Evolutionary conservation across 371 early-diverging fungal genomes (phyloP), one percentile per base, ranked within the genome.

Genomic region (Dentiscutata heterogama): DNA sequence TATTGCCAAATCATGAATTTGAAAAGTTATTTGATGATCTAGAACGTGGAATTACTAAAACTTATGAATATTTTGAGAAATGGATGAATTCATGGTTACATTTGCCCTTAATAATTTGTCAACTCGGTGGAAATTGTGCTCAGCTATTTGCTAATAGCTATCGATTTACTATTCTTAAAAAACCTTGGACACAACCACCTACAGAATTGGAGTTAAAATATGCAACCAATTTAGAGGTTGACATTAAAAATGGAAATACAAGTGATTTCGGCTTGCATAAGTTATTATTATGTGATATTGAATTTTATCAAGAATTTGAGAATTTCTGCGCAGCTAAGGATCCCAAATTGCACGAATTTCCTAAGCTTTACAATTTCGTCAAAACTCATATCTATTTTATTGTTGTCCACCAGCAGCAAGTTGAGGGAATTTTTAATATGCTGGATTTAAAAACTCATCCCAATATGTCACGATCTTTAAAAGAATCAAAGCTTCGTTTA

Each of bases 301-400:
- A 73, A 73, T 10, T 51, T 27, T 18, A 29, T 25, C 14, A 73
- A 14, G 73, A 73, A 50, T 53, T 73, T 73, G 35, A 73, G 46
- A 25, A 73, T 51, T 73, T 73, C 46, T 73, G 31, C 22, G 46
- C 3, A 35, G 46, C 27, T 16, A 22, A 51, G n/a, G 20, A 73
- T 53, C 20, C 31, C 3, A 18, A 22, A 27, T 20, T 73, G 7
- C 35, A 56, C 25, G 56, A 76, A 25, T 76, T 60, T 76, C 13
- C 35, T 22, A 11, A 39, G 20, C 18, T 76, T n/a, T 76, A 77
- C 35, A 22, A 58, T 29, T 77, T 77, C 31, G 46, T 77, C n/a
- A 77, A 76, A 46, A 39, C 20, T 22, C 0, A 77, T 7, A 22
- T 77, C 6, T 77, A 63, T 39, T 77, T 20, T 77, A 77, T 73